Evolutionary conservation across 148 eudicot species (phyloP).

Genomic region (Chenopodium formosanum): DNA sequence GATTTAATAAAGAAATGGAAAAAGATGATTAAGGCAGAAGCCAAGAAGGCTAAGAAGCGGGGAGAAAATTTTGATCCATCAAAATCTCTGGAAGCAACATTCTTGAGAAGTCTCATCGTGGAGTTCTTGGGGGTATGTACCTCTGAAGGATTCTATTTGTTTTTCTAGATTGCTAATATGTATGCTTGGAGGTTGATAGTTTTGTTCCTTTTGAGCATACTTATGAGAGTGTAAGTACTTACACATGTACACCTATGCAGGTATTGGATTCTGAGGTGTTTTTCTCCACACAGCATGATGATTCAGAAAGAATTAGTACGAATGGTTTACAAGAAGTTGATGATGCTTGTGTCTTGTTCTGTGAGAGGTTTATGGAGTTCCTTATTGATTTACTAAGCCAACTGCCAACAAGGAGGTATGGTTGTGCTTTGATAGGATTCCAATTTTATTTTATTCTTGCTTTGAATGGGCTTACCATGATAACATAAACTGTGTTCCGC

Average conservation of each 20-base stretch:
- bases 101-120: slow-evolving; percentile 71
- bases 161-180: background rate
- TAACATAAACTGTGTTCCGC: background rate
- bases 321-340: slow-evolving; percentile 51
- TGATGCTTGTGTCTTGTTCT: slow-evolving; percentile 76
- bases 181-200: background rate
- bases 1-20: slow-evolving; percentile 82
- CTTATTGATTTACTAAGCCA: slow-evolving; percentile 96
- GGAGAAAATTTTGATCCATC: slow-evolving; percentile 66
- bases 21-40: slow-evolving; percentile 69
- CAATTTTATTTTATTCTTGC: background rate
- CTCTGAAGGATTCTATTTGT: background rate
- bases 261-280: slow-evolving; percentile 77
- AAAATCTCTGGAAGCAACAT: slow-evolving; percentile 61
- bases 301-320: slow-evolving; percentile 33
- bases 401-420: slow-evolving; percentile 87
- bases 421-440: background rate
- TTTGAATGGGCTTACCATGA: background rate
- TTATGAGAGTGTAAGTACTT: background rate
- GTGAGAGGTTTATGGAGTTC: slow-evolving; percentile 97
- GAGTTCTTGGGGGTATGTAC: slow-evolving; percentile 80
- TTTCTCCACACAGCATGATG: slow-evolving; percentile 27
- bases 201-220: background rate
- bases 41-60: slow-evolving; percentile 61
- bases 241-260: slow-evolving; percentile 31